phyloP scores from a whole-genome alignment of 352 stramenopile species.

The Thalassiosira exigua region DNA sequence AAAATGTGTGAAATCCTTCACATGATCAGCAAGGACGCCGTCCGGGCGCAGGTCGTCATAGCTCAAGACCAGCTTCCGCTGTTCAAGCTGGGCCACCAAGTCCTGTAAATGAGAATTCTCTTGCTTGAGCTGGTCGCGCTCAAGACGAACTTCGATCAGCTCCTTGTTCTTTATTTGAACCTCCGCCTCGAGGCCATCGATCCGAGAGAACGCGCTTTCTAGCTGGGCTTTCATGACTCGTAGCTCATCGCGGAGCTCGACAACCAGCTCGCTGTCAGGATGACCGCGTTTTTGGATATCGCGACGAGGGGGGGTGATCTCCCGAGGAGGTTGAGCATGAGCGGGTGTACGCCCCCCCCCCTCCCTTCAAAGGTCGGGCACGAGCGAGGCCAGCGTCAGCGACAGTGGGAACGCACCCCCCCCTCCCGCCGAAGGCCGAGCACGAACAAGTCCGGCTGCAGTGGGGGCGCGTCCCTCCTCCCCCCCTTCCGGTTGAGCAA shows the following conservation, averaged over 20 bases:
- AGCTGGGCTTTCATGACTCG: not conserved
- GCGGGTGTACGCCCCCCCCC: too few species aligned
- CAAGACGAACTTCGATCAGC: not conserved
- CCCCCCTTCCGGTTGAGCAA: not conserved
- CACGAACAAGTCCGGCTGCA: not conserved
- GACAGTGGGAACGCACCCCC: not conserved
- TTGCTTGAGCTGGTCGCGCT: not conserved
- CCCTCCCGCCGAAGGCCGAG: not conserved
- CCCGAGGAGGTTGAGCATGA: too few species aligned
- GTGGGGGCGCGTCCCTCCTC: not conserved
- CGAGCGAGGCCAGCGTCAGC: too few species aligned
- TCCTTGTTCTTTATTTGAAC: not conserved
- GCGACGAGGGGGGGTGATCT: too few species aligned
- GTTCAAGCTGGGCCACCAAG: not conserved
- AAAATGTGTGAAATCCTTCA: conserved; percentile 35
- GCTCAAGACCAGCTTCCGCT: not conserved
- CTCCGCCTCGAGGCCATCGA: not conserved
- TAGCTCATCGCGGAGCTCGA: not conserved
- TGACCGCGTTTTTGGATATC: too few species aligned
- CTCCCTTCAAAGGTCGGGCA: too few species aligned
- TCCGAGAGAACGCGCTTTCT: not conserved
- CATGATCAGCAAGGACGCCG: conserved; percentile 5
- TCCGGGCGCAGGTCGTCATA: conserved; percentile 19
- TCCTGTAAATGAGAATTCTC: not conserved
- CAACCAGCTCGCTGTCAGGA: not conserved